Evolutionary conservation across 208 protist species (phyloP), one percentile per base, ranked within the genome.

Genomic region (Histomonas meleagridis): DNA sequence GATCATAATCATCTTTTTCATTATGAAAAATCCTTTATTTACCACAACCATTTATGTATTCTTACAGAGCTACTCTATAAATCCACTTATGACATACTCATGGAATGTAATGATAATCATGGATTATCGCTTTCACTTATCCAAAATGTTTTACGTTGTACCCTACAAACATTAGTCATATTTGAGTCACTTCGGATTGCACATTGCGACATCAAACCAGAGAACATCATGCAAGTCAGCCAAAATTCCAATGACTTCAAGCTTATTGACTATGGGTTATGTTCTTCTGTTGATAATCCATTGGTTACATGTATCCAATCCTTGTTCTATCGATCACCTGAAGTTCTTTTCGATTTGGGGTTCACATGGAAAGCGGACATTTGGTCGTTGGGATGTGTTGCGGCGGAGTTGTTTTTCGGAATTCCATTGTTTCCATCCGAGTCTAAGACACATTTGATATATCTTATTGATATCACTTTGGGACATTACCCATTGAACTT

Each of bases 301-400:
- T 93, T 96, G 40, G 94, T 95, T 86, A 78, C 91, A 14, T 95
- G 94, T 72, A 95, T 95, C 49, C 94, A 95, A 78, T 92, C 62
- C 3, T 35, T 94, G 7, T 95, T 92, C 53, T 95, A 95, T 90
- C 48, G 94, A 49, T 72, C 94, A 2, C 94, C 94, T 55, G 94
- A 95, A 90, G 93, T 95, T 32, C 55, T 95, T 26, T 65, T 95
- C 0, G 92, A 92, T 7, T 53, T 93, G 0, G 26, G 48, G 32
- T 99, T 99, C 94, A 95, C 95, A 57, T 95, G 96, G 53, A 93
- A 96, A 18, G 96, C 99, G 0, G 98, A 99, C 92, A 95, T 99
- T 43, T 99, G 98, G 97, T 96, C 97, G 28, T 94, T 98, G 48
- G 98, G 97, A 46, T 99, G 97, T 94, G 98, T 99, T 91, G 96